Conservation (phyloP, 805 yeast species). For the Saccharomycopsis guyanensis region DNA sequence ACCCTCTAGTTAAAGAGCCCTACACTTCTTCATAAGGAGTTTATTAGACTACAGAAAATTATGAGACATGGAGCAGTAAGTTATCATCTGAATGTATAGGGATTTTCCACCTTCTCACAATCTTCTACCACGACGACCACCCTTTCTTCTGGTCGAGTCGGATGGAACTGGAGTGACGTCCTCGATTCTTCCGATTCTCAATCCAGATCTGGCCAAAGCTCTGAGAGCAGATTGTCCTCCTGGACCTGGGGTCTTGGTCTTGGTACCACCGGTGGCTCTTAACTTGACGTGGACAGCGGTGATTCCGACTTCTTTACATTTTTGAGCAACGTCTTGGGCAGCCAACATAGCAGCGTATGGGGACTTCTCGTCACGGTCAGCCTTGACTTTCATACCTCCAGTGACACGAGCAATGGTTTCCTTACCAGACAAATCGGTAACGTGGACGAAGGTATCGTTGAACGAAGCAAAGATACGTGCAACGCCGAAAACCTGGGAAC, state of each 20-base stretch:
- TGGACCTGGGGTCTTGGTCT: constrained; percentile 99
- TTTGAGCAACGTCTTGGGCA: constrained; percentile 98
- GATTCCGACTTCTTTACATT: constrained; percentile 99
- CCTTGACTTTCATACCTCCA: constrained; percentile 99
- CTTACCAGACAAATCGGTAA: constrained; percentile 98
- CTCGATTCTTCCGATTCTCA: constrained; percentile 99
- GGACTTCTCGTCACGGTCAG: constrained; percentile 99
- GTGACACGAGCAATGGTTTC: constrained; percentile 99
- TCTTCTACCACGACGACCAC: constrained; percentile 99
- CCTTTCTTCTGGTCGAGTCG: constrained; percentile 99
- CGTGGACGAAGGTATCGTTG: constrained; percentile 99
- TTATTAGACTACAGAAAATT: background rate
- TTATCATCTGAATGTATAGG: background rate
- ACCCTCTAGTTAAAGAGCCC: no score
- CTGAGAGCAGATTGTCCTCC: constrained; percentile 99
- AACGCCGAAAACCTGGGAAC: constrained; percentile 99
- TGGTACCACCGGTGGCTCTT: constrained; percentile 99
- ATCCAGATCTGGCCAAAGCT: constrained; percentile 99
- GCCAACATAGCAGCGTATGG: constrained; percentile 99
- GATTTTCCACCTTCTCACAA: constrained; percentile 35
- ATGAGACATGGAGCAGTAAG: constrained; percentile 3
- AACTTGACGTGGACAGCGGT: constrained; percentile 99
- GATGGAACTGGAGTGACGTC: constrained; percentile 99
- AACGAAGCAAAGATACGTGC: constrained; percentile 99
- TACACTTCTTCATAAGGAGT: background rate